Evolutionary conservation across 1,284 basidiomycete species (phyloP).

Genomic region (Sporisorium exsertum): DNA sequence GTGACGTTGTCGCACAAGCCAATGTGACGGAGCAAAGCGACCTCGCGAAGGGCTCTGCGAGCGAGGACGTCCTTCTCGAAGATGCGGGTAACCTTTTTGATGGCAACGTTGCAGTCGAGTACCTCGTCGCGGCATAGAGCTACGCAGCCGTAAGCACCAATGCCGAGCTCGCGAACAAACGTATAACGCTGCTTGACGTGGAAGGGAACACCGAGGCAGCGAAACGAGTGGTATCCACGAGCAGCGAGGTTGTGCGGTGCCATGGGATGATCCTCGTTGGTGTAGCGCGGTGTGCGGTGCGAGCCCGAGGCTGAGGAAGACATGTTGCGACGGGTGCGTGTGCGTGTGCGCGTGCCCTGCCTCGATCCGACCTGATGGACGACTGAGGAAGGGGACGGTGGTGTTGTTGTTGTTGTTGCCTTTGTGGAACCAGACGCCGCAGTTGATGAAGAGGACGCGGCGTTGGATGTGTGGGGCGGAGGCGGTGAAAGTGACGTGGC

Average conservation of each 20-base stretch:
- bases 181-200: constrained; percentile 66
- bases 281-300: constrained; percentile 47
- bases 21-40: constrained; percentile 60
- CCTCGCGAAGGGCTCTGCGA: constrained; percentile 64
- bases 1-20: constrained; percentile 63
- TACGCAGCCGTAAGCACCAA: constrained; percentile 68
- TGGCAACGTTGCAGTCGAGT: constrained; percentile 65
- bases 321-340: constrained; percentile 53
- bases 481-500: constrained; percentile 28
- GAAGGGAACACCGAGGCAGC: constrained; percentile 66
- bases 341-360: constrained; percentile 54
- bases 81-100: constrained; percentile 67
- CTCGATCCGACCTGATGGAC: constrained; percentile 55
- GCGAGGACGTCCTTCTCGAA: constrained; percentile 67
- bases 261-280: constrained; percentile 64
- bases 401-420: constrained; percentile 14
- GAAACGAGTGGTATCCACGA: constrained; percentile 66
- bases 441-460: constrained; percentile 2
- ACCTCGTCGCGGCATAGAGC: constrained; percentile 62
- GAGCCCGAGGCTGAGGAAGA: constrained; percentile 34
- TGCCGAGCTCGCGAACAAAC: constrained; percentile 66
- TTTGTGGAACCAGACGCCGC: constrained; percentile 28
- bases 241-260: constrained; percentile 60
- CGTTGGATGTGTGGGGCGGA: constrained; percentile 8
- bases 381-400: constrained; percentile 22